Conservation (phyloP, 768 basidiomycete genomes). For the Russula vinacea region DNA sequence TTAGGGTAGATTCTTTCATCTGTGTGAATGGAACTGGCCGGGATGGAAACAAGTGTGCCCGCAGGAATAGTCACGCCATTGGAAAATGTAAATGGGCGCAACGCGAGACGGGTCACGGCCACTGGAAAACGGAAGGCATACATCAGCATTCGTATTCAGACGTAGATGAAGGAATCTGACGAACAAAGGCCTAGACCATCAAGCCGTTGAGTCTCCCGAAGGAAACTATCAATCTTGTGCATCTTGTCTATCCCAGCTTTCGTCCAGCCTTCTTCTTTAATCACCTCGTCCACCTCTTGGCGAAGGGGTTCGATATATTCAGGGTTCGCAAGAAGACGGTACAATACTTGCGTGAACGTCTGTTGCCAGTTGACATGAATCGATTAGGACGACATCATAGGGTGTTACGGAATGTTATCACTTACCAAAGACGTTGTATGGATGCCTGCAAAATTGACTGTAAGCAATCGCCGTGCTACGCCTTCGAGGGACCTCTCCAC, state of each 20-base stretch:
- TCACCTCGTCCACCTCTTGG: conserved; percentile 28
- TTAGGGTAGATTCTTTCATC: conserved; percentile 44
- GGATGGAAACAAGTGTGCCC: conserved; percentile 41
- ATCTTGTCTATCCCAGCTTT: conserved; percentile 25
- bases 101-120: conserved; percentile 4
- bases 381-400: not conserved
- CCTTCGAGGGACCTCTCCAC: conserved; percentile 35
- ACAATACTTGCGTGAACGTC: conserved; percentile 25
- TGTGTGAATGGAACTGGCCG: conserved; percentile 38
- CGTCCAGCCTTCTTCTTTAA: conserved; percentile 22
- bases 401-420: no score
- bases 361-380: not conserved
- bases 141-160: not conserved
- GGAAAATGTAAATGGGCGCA: conserved; percentile 32
- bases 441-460: conserved; percentile 41
- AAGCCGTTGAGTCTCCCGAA: conserved; percentile 35
- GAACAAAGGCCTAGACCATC: conserved; percentile 21
- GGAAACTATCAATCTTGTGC: conserved; percentile 39
- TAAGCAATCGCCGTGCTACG: conserved; percentile 36
- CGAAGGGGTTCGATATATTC: conserved; percentile 33
- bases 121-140: conserved; percentile 14
- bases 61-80: conserved; percentile 39
- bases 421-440: conserved; percentile 36
- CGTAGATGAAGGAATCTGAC: not conserved
- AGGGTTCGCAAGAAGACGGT: conserved; percentile 31